A percentile compares a stretch with the other conserved stretches of the same genome.
Evolutionary conservation across 179 eudicot species (phyloP).

Genomic region (Silene coronaria): DNA sequence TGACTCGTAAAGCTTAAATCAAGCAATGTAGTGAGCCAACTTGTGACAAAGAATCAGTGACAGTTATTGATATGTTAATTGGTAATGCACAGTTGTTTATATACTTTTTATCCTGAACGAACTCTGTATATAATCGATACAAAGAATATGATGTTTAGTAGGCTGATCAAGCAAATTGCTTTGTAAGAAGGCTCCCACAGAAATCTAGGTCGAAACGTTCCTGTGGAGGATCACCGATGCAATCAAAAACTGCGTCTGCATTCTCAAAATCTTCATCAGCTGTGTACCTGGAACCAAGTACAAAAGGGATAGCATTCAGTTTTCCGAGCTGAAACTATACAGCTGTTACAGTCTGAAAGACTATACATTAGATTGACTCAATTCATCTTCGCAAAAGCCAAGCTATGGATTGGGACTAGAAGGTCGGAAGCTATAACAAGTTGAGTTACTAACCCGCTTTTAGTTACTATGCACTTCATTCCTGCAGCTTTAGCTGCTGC

Average conservation of each 20-base stretch:
- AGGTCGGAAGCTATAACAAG: not conserved
- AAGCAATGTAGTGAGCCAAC: conserved; percentile 5
- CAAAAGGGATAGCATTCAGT: not conserved
- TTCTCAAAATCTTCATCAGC: conserved; percentile 81
- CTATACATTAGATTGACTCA: too few species aligned
- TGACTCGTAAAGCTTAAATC: not conserved
- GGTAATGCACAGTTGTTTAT: too few species aligned
- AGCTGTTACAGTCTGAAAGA: too few species aligned
- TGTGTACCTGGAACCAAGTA: conserved; percentile 59
- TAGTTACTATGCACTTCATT: conserved; percentile 91
- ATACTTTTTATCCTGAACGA: too few species aligned
- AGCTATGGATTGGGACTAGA: too few species aligned
- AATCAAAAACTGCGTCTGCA: conserved; percentile 95
- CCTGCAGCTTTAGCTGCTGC: conserved; percentile 99
- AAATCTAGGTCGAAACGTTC: conserved; percentile 82
- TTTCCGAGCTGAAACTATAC: not conserved
- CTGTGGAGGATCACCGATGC: conserved; percentile 96
- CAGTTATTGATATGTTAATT: not conserved
- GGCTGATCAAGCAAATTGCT: conserved; percentile 46
- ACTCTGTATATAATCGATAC: too few species aligned
- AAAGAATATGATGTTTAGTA: not conserved
- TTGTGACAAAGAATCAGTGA: conserved; percentile 14
- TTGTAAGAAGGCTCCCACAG: conserved; percentile 69
- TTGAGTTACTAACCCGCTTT: conserved; percentile 66
- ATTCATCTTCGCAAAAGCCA: too few species aligned